Evolutionary conservation across 495 filamentous ascomycete species (phyloP), one percentile per base, ranked within the genome.

Genomic region (Corynascus novoguineensis): DNA sequence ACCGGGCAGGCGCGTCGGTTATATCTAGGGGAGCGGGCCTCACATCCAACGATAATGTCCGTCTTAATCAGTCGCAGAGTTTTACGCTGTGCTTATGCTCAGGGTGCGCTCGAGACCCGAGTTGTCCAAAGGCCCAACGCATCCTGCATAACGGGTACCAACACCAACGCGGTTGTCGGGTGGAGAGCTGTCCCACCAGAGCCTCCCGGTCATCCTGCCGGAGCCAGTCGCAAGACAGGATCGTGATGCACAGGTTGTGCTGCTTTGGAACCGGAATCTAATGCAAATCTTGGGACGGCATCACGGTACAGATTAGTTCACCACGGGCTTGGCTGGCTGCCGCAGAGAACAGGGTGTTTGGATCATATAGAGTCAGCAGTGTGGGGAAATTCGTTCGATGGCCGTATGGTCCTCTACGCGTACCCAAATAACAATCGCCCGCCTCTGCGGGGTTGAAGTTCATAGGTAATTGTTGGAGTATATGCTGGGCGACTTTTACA

Each of bases 241-340:
- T 40, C 31, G 41, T 22, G 32, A 40, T 21, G 52, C 52, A 35
- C 34, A 15, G 24, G 54, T 24, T 8, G 45, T 24, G 5, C 32
- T 40, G 54, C 50, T 41, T 57, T 35, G 41, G 48, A 29, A 8
- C 31, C 10, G n/a, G 42, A 42, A 38, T 19, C 31, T 19, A 50
- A 49, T 41, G 44, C 32, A 42, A 49, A 32, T 32, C 44, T n/a
- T 57, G 54, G 53, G 45, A 57, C 54, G 44, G 54, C 54, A 57
- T 49, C 25, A 31, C 28, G 45, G 54, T 8, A 22, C 41, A 28
- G 29, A 55, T 46, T 48, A 28, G 45, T 4, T 4, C 41, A 21
- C 24, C 17, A n/a, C n/a, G n/a, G n/a, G n/a, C 52, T 25, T 50
- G 22, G 53, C 44, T 40, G 31, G 10, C 31, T 52, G 50, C 40